Conservation (phyloP, 257 asterid species). For the Solanum pimpinellifolium region DNA sequence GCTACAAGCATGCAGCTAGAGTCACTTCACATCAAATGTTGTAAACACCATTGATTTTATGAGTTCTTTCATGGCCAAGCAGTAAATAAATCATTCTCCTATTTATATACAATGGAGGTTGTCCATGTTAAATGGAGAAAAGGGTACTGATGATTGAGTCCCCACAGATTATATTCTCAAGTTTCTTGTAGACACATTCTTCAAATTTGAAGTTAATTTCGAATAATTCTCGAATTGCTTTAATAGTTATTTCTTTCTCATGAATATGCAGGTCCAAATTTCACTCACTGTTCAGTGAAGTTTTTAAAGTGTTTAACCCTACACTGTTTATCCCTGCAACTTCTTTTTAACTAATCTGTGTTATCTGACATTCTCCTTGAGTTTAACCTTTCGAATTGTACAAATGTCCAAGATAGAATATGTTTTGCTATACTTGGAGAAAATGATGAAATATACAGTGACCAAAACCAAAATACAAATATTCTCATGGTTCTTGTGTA, state of each 20-base stretch:
- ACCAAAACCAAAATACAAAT: background rate
- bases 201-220: background rate
- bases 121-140: background rate
- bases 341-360: background rate
- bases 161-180: background rate
- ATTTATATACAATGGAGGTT: background rate
- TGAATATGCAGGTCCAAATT: background rate
- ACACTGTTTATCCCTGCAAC: background rate
- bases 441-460: conserved; percentile 26
- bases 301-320: background rate
- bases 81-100: too few relatives aligned
- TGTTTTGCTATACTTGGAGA: conserved; percentile 8
- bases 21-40: background rate
- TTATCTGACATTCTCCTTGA: background rate
- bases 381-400: background rate
- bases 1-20: background rate
- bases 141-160: background rate
- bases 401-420: conserved; percentile 7
- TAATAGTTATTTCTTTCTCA: background rate
- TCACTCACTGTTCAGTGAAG: background rate
- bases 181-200: background rate
- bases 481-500: conserved; percentile 26
- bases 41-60: background rate
- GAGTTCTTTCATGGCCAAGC: background rate
- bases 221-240: background rate